Evolutionary conservation across 768 basidiomycete species (phyloP).

Genomic region (Pisolithus orientalis): DNA sequence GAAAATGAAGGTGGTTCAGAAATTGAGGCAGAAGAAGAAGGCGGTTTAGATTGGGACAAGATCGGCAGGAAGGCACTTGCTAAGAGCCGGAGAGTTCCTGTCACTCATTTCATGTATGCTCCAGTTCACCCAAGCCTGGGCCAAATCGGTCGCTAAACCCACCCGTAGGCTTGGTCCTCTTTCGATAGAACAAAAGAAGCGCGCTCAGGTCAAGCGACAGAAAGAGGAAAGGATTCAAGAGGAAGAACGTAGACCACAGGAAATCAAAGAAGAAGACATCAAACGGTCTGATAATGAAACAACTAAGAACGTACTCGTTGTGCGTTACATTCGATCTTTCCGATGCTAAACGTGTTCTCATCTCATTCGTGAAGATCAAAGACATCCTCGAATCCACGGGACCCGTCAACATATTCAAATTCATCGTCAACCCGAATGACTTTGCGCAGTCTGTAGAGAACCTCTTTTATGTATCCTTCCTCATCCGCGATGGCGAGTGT

Average conservation of each 20-base stretch:
- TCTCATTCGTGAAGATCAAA: constrained; percentile 43
- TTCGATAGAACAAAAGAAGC: constrained; percentile 78
- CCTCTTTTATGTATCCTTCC: constrained; percentile 89
- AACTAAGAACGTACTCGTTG: constrained; percentile 73
- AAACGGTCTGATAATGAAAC: constrained; percentile 83
- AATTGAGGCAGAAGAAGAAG: constrained; percentile 45
- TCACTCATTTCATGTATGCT: constrained; percentile 83
- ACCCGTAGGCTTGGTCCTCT: constrained; percentile 84
- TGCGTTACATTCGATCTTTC: constrained; percentile 30
- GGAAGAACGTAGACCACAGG: constrained; percentile 65
- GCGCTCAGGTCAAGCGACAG: constrained; percentile 50
- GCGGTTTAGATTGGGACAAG: constrained; percentile 71
- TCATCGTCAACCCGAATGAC: constrained; percentile 84
- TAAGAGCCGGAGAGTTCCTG: constrained; percentile 72
- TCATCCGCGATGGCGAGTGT: constrained; percentile 80
- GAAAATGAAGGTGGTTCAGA: constrained; percentile 42
- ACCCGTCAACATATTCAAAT: constrained; percentile 72
- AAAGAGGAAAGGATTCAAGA: constrained; percentile 69
- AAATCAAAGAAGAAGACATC: constrained; percentile 80
- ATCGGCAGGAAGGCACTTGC: constrained; percentile 81
- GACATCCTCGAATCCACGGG: constrained; percentile 46
- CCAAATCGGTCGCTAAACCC: constrained; percentile 10
- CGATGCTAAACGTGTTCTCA: not conserved
- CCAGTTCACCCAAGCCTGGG: not conserved
- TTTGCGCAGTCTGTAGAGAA: constrained; percentile 97